phyloP scores from a whole-genome alignment of 192 early-diverging fungal species.

The Backusella macrospora region DNA sequence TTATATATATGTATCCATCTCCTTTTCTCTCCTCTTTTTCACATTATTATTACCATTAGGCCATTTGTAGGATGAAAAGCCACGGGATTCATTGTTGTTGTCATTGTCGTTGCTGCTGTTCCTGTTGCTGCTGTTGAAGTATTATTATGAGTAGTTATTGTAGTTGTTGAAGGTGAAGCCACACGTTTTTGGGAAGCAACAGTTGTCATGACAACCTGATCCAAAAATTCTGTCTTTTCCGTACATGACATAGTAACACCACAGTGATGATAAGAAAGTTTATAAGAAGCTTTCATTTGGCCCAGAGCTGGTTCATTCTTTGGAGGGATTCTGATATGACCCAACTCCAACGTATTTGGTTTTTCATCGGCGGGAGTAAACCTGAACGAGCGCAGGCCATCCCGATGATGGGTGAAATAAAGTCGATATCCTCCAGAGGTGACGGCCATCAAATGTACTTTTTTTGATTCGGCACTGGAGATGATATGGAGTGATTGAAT shows the following conservation, averaged over 20 bases:
- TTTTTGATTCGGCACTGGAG: conserved; percentile 66
- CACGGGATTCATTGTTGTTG: neutral
- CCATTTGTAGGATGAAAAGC: neutral
- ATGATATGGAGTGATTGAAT: conserved; percentile 83
- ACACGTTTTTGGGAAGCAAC: conserved; percentile 45
- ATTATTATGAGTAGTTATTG: too few species aligned
- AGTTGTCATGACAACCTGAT: conserved; percentile 65
- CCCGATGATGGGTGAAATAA: conserved; percentile 65
- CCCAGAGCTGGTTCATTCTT: conserved; percentile 25
- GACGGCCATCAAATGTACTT: conserved; percentile 73
- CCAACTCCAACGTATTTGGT: conserved; percentile 64
- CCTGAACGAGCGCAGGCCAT: conserved; percentile 2
- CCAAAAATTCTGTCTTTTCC: conserved; percentile 67
- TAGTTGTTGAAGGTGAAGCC: neutral
- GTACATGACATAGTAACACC: conserved; percentile 72
- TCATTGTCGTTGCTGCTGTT: neutral
- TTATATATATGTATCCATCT: neutral
- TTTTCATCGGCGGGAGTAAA: conserved; percentile 18
- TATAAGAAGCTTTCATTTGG: neutral
- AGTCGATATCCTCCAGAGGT: conserved; percentile 76
- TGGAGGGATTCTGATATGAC: conserved; percentile 75
- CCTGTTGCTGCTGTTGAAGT: too few species aligned
- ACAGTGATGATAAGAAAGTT: conserved; percentile 51
- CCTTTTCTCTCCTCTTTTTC: neutral
- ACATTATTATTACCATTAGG: neutral